Conservation (phyloP, 2,329 filamentous ascomycete species). For the Paracorniculantispora psalliotae region DNA sequence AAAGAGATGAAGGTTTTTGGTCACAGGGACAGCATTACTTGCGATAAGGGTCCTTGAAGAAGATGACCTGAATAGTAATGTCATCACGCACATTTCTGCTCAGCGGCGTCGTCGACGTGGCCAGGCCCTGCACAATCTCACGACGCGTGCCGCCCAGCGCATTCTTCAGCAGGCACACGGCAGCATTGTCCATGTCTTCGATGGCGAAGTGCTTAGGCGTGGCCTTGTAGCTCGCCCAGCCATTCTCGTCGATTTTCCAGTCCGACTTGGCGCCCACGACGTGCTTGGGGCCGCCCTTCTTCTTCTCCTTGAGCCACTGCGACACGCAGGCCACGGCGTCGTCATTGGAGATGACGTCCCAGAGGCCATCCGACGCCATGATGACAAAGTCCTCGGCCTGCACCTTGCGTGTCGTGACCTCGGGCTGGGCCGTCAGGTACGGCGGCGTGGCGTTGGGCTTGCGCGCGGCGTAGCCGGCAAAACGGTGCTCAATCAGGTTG, state of each 20-base stretch:
- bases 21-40: background rate
- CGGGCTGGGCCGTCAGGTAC: slow-evolving; percentile 63
- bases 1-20: background rate
- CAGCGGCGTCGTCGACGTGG: slow-evolving; percentile 67
- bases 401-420: slow-evolving; percentile 53
- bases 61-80: slow-evolving; percentile 79
- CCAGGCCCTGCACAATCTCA: slow-evolving; percentile 66
- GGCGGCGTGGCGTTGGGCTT: slow-evolving; percentile 52
- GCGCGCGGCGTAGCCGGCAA: slow-evolving; percentile 40
- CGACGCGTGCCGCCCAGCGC: slow-evolving; percentile 71
- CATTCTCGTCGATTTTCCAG: slow-evolving; percentile 17
- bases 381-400: slow-evolving; percentile 53
- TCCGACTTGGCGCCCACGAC: slow-evolving; percentile 17
- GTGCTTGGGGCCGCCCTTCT: slow-evolving; percentile 17
- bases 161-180: slow-evolving; percentile 76
- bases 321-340: slow-evolving; percentile 54
- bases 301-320: slow-evolving; percentile 42
- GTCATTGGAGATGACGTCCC: slow-evolving; percentile 54
- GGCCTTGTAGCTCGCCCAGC: slow-evolving; percentile 22
- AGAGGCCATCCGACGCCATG: slow-evolving; percentile 62
- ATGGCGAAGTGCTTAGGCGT: slow-evolving; percentile 59
- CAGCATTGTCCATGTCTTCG: slow-evolving; percentile 69
- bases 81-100: slow-evolving; percentile 65
- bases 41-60: slow-evolving; percentile 34
- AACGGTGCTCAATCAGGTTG: slow-evolving; percentile 34